Percentiles rank a stretch among this genome's conserved stretches.
Conservation (phyloP, 73 alveolate genomes). For the Durusdinium trenchii region DNA sequence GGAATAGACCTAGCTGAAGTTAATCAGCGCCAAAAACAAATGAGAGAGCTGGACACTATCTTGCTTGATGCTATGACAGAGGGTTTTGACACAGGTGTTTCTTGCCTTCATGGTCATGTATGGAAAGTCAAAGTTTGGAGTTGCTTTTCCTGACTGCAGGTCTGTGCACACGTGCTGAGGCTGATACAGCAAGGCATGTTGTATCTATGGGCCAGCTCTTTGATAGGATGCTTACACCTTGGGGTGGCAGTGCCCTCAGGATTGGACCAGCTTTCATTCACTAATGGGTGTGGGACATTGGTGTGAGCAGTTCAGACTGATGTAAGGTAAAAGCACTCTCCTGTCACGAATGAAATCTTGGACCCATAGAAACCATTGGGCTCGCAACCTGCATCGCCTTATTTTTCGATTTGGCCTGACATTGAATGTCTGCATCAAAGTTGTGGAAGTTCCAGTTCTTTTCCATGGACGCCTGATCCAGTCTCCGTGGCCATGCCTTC, state of each 20-base stretch:
- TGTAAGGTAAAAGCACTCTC: neutral
- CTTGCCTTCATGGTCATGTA: too few relatives aligned
- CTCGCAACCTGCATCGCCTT: neutral
- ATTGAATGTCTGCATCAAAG: neutral
- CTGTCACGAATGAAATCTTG: neutral
- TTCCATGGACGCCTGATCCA: neutral
- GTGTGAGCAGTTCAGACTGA: neutral
- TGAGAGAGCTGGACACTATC: neutral
- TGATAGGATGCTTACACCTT: neutral
- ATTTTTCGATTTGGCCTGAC: neutral
- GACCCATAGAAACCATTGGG: neutral
- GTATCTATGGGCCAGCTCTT: neutral
- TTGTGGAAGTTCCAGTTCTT: neutral
- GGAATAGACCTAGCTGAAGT: too few relatives aligned
- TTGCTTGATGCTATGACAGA: too few relatives aligned
- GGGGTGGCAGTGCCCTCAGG: too few relatives aligned
- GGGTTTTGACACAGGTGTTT: too few relatives aligned
- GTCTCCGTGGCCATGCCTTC: slow-evolving; percentile 4
- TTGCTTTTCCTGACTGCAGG: too few relatives aligned
- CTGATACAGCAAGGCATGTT: neutral
- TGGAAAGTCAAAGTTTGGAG: too few relatives aligned
- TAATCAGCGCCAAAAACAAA: neutral
- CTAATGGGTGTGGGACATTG: neutral
- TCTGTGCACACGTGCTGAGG: neutral
- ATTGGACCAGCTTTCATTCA: too few relatives aligned